Evolutionary conservation across 192 early-diverging fungal genomes (phyloP).

Genomic region (Podila horticola): DNA sequence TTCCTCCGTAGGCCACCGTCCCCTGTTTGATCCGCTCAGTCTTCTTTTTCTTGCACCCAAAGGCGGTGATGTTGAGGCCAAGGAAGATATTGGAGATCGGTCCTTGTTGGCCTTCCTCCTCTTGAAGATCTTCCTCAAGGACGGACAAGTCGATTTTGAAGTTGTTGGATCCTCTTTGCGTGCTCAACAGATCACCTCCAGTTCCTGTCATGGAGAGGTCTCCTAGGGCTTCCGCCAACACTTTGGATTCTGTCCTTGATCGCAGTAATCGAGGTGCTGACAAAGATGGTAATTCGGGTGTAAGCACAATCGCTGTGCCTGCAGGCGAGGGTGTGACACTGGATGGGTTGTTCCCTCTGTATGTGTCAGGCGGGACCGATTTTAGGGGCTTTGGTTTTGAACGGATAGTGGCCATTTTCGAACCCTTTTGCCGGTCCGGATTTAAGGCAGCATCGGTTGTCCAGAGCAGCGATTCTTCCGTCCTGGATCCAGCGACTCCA

Average conservation of each 20-base stretch:
- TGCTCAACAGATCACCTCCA: background rate
- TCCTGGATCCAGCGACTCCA: slow-evolving; percentile 4
- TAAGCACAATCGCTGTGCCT: too few species aligned
- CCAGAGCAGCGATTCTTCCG: slow-evolving; percentile 20
- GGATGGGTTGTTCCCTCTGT: background rate
- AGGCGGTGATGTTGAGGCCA: slow-evolving; percentile 30
- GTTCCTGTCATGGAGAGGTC: slow-evolving; percentile 20
- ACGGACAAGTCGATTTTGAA: background rate
- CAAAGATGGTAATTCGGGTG: slow-evolving; percentile 7
- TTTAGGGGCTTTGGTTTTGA: background rate
- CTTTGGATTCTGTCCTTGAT: slow-evolving; percentile 19
- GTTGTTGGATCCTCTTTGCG: background rate
- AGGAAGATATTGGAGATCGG: slow-evolving; percentile 23
- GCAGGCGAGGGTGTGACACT: background rate
- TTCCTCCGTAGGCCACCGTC: slow-evolving; percentile 17
- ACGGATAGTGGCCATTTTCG: background rate
- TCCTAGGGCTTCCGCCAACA: slow-evolving; percentile 30
- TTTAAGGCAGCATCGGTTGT: slow-evolving; percentile 12
- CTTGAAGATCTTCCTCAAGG: slow-evolving; percentile 2
- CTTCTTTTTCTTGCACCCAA: slow-evolving; percentile 9
- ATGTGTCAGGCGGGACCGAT: background rate
- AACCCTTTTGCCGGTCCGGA: background rate
- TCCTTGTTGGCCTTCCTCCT: slow-evolving; percentile 11
- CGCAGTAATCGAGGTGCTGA: background rate
- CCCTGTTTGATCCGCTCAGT: slow-evolving; percentile 7